Evolutionary conservation across 208 protist species (phyloP), one percentile per base, ranked within the genome.

Genomic region (Trypanosoma theileri): DNA sequence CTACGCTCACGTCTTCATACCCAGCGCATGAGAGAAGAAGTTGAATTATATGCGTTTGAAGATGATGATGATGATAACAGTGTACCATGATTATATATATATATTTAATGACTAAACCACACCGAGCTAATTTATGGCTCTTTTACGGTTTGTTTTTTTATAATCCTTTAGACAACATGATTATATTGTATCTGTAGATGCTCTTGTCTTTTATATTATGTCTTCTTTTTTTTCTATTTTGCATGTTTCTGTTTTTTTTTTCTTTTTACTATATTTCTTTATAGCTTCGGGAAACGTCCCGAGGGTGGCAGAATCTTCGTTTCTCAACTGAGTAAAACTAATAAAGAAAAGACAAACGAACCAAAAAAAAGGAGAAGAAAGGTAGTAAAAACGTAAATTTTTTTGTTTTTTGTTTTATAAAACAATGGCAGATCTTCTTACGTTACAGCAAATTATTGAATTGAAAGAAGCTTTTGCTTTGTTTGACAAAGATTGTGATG

Each of bases 401-500:
- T n/a, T 22, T 67, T 16, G 4, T 66, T 10, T 4, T 21, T 59
- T 41, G 26, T 53, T 11, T 40, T 59, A 31, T 16, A 24, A 40
- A 14, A 65, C 54, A 40, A 97, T 97, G 92, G 92, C 92, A 9
- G 89, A 95, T 75, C 80, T 98, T 31, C 80, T 99, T 28, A 95
- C 98, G 1, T 86, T 99, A 60, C 98, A 99, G 79, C 98, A 99
- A 84, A 99, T 99, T 55, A 98, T 96, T 14, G 99, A 99, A 84
- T 98, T 99, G 75, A 99, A 99, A 85, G 99, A 99, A 77, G 99
- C 98, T 1, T 99, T 99, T 90, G 94, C 96, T 48, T 86, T 99
- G 13, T 99, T 99, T 80, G 99, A 99, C 76, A 98, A 93, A 63
- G 98, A 99, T 72, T 93, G 96, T 59, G 98, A 99, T 92, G 98